phyloP scores from a whole-genome alignment of 1,284 basidiomycete species.

The Moesziomyces globuligerus region DNA sequence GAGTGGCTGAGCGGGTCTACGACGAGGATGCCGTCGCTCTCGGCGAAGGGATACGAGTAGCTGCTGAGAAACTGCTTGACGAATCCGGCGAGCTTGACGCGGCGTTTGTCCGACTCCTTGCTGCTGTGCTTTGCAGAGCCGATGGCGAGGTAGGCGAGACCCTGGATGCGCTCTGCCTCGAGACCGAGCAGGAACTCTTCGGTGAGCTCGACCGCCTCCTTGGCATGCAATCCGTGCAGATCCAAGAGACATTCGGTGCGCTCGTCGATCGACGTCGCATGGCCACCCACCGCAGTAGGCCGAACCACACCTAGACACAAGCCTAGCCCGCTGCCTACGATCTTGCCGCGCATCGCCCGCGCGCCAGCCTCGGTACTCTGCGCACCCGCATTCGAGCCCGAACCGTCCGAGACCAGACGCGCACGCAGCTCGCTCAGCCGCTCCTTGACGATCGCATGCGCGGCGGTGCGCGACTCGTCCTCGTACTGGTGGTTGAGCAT shows the following conservation, averaged over 20 bases:
- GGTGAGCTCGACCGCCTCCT: constrained; percentile 88
- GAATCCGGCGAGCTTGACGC: constrained; percentile 82
- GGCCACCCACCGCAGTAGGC: constrained; percentile 21
- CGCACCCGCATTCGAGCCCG: constrained; percentile 19
- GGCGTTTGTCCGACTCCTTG: constrained; percentile 79
- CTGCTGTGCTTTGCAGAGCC: constrained; percentile 96
- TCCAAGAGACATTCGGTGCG: constrained; percentile 75
- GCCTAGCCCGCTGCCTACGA: constrained; percentile 78
- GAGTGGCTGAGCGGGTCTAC: constrained; percentile 74
- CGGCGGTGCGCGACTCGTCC: constrained; percentile 83
- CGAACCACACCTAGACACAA: constrained; percentile 60
- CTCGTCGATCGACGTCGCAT: constrained; percentile 70
- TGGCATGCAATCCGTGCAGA: constrained; percentile 76
- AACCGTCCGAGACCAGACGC: constrained; percentile 74
- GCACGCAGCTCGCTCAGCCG: constrained; percentile 76
- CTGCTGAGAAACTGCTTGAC: constrained; percentile 88
- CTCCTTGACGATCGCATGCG: constrained; percentile 81
- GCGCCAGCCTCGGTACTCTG: constrained; percentile 84
- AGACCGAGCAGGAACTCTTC: constrained; percentile 85
- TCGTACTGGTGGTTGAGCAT: constrained; percentile 89
- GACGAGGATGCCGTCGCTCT: constrained; percentile 86
- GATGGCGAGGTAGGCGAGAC: constrained; percentile 81
- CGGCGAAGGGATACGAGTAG: constrained; percentile 88
- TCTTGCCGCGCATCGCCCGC: constrained; percentile 77
- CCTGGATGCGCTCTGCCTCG: constrained; percentile 81